Conservation (phyloP, 2,329 filamentous ascomycete species). For the Westerdykella aurantiaca region DNA sequence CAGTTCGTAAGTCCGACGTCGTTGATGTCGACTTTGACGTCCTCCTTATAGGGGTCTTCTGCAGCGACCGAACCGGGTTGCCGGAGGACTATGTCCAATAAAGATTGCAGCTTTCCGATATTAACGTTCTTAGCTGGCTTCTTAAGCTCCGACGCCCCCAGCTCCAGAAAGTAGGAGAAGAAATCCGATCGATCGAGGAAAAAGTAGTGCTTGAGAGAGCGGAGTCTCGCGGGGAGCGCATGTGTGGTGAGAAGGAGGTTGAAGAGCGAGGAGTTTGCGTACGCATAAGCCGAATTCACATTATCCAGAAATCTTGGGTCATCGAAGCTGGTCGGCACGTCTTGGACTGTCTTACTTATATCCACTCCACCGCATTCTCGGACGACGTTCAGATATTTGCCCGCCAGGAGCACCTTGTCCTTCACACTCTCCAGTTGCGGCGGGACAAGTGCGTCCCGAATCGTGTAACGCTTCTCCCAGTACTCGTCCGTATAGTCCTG, state of each 20-base stretch:
- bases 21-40: conserved; percentile 97
- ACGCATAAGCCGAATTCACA: conserved; percentile 88
- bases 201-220: conserved; percentile 96
- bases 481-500: conserved; percentile 99
- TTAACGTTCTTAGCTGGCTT: conserved; percentile 88
- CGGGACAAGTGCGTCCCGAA: conserved; percentile 84
- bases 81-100: conserved; percentile 93
- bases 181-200: conserved; percentile 97
- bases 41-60: conserved; percentile 94
- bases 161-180: conserved; percentile 95
- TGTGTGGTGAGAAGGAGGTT: conserved; percentile 89
- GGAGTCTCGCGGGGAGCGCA: conserved; percentile 76
- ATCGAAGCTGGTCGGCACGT: conserved; percentile 89
- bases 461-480: conserved; percentile 96
- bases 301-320: conserved; percentile 90
- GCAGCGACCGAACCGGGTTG: conserved; percentile 92
- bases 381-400: conserved; percentile 97
- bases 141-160: conserved; percentile 80
- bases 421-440: conserved; percentile 87
- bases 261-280: conserved; percentile 90
- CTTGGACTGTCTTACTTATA: conserved; percentile 77
- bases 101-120: conserved; percentile 83
- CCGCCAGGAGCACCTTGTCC: conserved; percentile 89
- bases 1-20: conserved; percentile 88
- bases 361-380: conserved; percentile 95